These are phyloP conservation scores for Fusarium algeriense DNA, from an alignment of 2,329 filamentous ascomycete genomes.

Conservation along the genomic window DNA sequence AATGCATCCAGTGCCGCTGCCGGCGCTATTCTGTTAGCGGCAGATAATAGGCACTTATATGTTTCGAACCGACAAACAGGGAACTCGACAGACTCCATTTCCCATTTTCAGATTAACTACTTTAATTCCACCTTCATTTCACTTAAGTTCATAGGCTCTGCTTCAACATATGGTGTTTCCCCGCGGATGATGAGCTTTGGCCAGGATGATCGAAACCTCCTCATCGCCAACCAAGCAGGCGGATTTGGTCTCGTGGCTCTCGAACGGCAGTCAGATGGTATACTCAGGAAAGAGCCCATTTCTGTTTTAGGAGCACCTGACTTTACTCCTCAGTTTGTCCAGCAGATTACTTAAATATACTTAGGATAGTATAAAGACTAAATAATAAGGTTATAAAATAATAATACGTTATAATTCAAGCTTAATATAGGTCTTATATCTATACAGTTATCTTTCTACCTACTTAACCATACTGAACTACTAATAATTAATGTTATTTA, in stretches of 20 bases:
- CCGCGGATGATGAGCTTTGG: conserved; percentile 62
- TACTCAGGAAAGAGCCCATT: background rate
- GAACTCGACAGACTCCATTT: conserved; percentile 59
- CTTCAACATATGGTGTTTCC: conserved; percentile 51
- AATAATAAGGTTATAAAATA: too few species aligned
- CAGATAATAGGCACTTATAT: conserved; percentile 59
- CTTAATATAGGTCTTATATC: too few species aligned
- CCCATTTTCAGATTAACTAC: conserved; percentile 56
- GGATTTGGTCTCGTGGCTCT: background rate
- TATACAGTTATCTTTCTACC: too few species aligned
- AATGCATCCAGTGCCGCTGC: conserved; percentile 55
- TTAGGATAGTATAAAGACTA: too few species aligned
- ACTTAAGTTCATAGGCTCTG: conserved; percentile 46
- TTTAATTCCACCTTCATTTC: background rate
- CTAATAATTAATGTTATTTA: too few species aligned
- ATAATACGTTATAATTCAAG: too few species aligned
- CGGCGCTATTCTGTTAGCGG: conserved; percentile 58
- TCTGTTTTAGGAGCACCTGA: background rate
- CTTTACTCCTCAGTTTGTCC: background rate
- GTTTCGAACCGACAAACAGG: conserved; percentile 64
- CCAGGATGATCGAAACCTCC: background rate
- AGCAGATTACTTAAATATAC: background rate
- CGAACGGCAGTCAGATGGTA: background rate
- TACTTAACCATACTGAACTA: too few species aligned
- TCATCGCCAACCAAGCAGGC: background rate